A percentile compares a stretch with the other conserved stretches of the same genome.
Conservation (phyloP, 495 filamentous ascomycete genomes). For the Apodospora peruviana region DNA sequence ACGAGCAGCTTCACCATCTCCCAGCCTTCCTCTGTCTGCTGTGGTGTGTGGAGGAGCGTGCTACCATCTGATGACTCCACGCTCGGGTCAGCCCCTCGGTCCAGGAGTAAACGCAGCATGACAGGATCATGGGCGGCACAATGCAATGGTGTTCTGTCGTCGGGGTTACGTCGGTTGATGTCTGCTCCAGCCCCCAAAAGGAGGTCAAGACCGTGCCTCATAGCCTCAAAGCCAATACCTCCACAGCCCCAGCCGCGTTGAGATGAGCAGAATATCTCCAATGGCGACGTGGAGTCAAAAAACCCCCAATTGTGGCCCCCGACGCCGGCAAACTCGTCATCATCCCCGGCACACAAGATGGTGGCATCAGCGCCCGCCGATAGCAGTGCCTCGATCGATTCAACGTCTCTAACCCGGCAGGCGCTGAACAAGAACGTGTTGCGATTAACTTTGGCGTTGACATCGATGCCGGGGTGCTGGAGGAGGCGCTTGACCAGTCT, state of each 20-base stretch:
- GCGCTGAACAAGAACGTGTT: conserved; percentile 4
- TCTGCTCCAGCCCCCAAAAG: conserved; percentile 18
- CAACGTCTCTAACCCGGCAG: neutral
- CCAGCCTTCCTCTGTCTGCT: conserved; percentile 4
- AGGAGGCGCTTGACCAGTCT: conserved; percentile 14
- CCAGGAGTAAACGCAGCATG: conserved; percentile 19
- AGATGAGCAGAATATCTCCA: no score
- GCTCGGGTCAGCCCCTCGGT: conserved; percentile 20
- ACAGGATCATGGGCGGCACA: conserved; percentile 6
- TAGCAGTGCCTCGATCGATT: conserved; percentile 7
- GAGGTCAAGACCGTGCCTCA: conserved; percentile 11
- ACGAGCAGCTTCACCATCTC: conserved; percentile 13
- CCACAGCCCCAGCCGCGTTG: no score
- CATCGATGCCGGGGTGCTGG: conserved; percentile 7
- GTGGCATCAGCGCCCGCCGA: conserved; percentile 7
- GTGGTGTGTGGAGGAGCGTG: conserved; percentile 10
- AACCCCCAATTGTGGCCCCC: no score
- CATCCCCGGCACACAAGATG: no score
- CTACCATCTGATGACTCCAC: conserved; percentile 9
- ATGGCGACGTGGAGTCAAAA: no score
- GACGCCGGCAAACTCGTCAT: no score
- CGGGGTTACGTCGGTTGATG: conserved; percentile 14
- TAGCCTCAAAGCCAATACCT: conserved; percentile 3
- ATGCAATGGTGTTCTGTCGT: no score
- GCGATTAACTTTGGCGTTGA: conserved; percentile 5